Evolutionary conservation across 805 yeast species (phyloP).

Genomic region (Saccharomycopsis fibuligera): DNA sequence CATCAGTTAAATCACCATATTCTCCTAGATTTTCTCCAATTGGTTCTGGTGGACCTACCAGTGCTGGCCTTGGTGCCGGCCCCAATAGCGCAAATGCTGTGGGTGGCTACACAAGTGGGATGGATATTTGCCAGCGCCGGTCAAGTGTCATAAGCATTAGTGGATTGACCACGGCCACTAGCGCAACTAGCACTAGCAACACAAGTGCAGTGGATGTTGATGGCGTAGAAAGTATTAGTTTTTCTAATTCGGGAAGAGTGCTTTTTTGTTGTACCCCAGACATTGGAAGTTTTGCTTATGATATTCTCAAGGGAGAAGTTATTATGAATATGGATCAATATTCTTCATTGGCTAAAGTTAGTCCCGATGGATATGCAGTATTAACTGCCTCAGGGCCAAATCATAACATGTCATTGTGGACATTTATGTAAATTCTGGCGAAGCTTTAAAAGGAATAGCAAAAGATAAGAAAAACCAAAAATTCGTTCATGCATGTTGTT

Average conservation of each 20-base stretch:
- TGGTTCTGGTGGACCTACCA: too few relatives aligned
- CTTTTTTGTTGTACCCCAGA: constrained; percentile 74
- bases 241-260: constrained; percentile 67
- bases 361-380: constrained; percentile 71
- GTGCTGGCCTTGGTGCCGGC: neutral
- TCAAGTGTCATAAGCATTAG: neutral
- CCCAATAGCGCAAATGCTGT: neutral
- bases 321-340: constrained; percentile 67
- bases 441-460: too few relatives aligned
- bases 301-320: constrained; percentile 54
- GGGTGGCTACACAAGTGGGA: neutral
- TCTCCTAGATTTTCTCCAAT: neutral
- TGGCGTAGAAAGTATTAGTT: constrained; percentile 67
- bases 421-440: constrained; percentile 23
- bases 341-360: constrained; percentile 53
- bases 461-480: neutral
- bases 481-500: too few relatives aligned
- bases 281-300: constrained; percentile 73
- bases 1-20: neutral
- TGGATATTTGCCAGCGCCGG: neutral
- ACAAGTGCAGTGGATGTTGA: constrained; percentile 33
- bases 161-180: neutral
- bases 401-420: constrained; percentile 62
- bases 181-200: neutral
- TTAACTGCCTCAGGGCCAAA: constrained; percentile 77